A percentile compares a stretch with the other conserved stretches of the same genome.
Conservation (phyloP, 352 stramenopile species). For the Globisporangium cystogenes region DNA sequence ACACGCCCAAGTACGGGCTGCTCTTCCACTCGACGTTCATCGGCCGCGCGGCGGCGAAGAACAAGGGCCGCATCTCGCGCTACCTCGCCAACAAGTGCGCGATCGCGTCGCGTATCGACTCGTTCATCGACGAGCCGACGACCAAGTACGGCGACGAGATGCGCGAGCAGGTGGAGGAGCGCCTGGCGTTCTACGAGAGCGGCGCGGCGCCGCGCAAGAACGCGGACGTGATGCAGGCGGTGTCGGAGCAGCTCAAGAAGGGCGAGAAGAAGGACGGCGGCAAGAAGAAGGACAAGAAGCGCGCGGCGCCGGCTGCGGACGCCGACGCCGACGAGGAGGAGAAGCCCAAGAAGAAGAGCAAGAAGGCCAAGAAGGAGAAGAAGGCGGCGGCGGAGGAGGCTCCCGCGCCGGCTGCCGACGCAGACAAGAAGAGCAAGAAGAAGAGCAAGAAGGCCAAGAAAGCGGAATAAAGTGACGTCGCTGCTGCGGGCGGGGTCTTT, state of each 20-base stretch:
- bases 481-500: neutral
- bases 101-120: constrained; percentile 99
- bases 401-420: constrained; percentile 19
- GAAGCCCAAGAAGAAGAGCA: constrained; percentile 80
- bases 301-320: constrained; percentile 47
- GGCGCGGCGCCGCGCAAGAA: constrained; percentile 97
- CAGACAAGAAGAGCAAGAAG: constrained; percentile 75
- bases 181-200: constrained; percentile 99
- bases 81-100: constrained; percentile 99
- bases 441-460: constrained; percentile 82
- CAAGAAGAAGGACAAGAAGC: constrained; percentile 79
- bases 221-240: constrained; percentile 98
- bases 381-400: constrained; percentile 25
- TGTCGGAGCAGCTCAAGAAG: constrained; percentile 88
- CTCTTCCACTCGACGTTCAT: constrained; percentile 99
- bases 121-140: constrained; percentile 95
- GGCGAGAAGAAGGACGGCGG: constrained; percentile 55
- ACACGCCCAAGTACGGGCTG: constrained; percentile 99
- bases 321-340: constrained; percentile 60
- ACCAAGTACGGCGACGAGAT: constrained; percentile 98
- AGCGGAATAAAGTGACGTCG: constrained; percentile 51
- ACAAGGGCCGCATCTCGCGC: constrained; percentile 99
- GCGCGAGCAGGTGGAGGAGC: constrained; percentile 98
- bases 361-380: constrained; percentile 73
- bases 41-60: constrained; percentile 97